Conservation (phyloP, 345 rosid genomes). For the Lepidium africanum region DNA sequence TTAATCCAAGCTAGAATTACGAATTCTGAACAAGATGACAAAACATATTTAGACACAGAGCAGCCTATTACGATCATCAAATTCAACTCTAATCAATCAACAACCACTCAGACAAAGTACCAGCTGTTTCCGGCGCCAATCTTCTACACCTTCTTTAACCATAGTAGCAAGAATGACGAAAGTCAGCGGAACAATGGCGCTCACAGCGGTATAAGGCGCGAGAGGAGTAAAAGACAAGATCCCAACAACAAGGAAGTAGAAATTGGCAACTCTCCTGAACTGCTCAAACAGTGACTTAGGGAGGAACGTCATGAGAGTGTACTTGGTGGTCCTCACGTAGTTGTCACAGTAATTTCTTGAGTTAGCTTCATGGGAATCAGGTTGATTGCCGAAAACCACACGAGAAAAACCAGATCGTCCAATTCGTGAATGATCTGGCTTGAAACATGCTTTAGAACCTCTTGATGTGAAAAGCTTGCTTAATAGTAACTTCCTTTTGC, state of each 20-base stretch:
- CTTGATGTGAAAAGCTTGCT: conserved; percentile 68
- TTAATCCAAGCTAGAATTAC: not conserved
- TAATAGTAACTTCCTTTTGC: conserved; percentile 53
- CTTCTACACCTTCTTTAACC: conserved; percentile 88
- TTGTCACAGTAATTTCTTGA: conserved; percentile 45
- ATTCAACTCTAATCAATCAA: not conserved
- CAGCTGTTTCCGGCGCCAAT: conserved; percentile 80
- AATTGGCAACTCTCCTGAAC: conserved; percentile 90
- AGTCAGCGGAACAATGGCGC: conserved; percentile 65
- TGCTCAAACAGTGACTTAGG: conserved; percentile 95
- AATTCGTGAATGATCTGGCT: conserved; percentile 64
- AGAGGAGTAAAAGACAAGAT: conserved; percentile 65
- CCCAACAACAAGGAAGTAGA: conserved; percentile 70
- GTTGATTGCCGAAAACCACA: conserved; percentile 69
- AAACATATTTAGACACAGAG: not conserved
- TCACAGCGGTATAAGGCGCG: conserved; percentile 62
- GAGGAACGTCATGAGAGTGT: conserved; percentile 59
- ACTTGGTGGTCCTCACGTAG: conserved; percentile 72
- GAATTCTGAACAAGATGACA: not conserved
- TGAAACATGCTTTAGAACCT: conserved; percentile 49
- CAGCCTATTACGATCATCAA: not conserved
- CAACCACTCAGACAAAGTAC: conserved; percentile 26
- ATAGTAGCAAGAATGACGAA: conserved; percentile 70
- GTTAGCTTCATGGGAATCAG: conserved; percentile 49
- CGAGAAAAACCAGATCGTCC: conserved; percentile 84